Percentiles rank a stretch among this genome's conserved stretches.
Conservation (phyloP, 2,329 filamentous ascomycete genomes). For the Apiospora marii region DNA sequence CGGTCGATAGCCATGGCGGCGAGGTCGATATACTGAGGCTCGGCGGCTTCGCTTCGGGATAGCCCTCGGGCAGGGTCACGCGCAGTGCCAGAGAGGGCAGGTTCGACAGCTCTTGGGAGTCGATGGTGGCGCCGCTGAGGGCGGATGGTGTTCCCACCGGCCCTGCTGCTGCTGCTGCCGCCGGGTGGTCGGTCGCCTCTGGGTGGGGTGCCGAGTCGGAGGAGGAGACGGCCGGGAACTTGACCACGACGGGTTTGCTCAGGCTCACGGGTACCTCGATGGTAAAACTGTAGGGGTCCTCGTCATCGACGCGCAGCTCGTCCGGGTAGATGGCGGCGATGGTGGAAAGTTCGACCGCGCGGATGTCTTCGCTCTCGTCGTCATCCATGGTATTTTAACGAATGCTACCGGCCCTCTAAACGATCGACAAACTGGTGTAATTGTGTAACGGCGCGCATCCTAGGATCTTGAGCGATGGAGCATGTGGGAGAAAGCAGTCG, state of each 20-base stretch:
- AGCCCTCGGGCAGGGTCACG: slow-evolving; percentile 64
- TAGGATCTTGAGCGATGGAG: slow-evolving; percentile 1
- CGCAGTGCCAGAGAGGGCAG: slow-evolving; percentile 64
- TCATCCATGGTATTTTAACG: slow-evolving; percentile 48
- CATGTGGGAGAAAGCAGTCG: background rate
- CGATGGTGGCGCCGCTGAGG: slow-evolving; percentile 25
- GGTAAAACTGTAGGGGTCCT: slow-evolving; percentile 57
- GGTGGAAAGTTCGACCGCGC: slow-evolving; percentile 65
- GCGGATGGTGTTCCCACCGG: slow-evolving; percentile 18
- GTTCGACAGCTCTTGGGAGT: slow-evolving; percentile 62
- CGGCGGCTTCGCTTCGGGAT: slow-evolving; percentile 63
- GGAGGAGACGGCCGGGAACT: slow-evolving; percentile 60
- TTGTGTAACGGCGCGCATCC: slow-evolving; percentile 32
- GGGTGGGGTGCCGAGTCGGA: slow-evolving; percentile 43
- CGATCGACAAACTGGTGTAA: slow-evolving; percentile 28
- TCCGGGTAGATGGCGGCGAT: slow-evolving; percentile 72
- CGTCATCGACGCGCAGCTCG: slow-evolving; percentile 57
- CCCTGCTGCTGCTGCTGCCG: slow-evolving; percentile 25
- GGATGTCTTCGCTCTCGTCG: slow-evolving; percentile 52
- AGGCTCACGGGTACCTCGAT: slow-evolving; percentile 67
- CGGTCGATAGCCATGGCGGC: slow-evolving; percentile 64
- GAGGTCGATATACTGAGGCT: slow-evolving; percentile 58
- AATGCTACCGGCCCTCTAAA: slow-evolving; percentile 34
- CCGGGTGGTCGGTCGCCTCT: slow-evolving; percentile 23
- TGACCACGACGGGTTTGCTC: slow-evolving; percentile 61